Evolutionary conservation across 768 basidiomycete species (phyloP), one percentile per base, ranked within the genome.

Genomic region (Termitomyces sp.): DNA sequence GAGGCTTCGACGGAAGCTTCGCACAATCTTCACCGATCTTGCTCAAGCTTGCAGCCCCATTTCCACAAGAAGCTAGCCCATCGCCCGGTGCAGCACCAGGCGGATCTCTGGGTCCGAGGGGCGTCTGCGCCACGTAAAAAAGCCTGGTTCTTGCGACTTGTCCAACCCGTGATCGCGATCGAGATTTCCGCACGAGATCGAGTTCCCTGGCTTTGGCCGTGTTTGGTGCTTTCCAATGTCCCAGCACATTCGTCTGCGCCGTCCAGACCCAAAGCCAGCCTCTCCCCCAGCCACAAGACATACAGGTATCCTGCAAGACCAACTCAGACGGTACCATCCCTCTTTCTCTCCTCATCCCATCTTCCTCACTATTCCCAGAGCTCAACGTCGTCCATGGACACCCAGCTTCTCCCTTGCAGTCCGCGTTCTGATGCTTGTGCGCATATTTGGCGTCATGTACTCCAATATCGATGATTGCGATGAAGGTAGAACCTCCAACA

Each of bases 401-500:
- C 96, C 97, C 46, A 82, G 84, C 59, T 88, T 94, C 65, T 88
- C 86, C 35, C 74, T 89, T 6, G 97, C 94, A 5, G 75, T 98
- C 58, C 84, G 95, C 47, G 79, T 97, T 40, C 68, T 98, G 40
- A 73, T 97, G 49, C 79, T 98, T 16, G 66, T 97, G 17, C 83
- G 97, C 19, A 79, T 94, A 30, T 73, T 83, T 25, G 86, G 81
- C 1, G 97, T 94, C 2, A 98, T 99, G 94, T 98, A 98, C 67
- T 83, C 89, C 12, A 93, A 93, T 62, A 91, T 96, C 55, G 84
- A 86, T 64, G 97, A 98, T 67, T 98, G 97, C 60, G 97, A 99
- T 66, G 97, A 99, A 83, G 94, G 96, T 94, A 52, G 35, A 37
- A 37, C 16, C 46, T 46, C 32, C 25, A 14, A 14, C 32, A 28